Evolutionary conservation across 2,329 filamentous ascomycete species (phyloP), one percentile per base, ranked within the genome.

Genomic region (Botrytis porri): DNA sequence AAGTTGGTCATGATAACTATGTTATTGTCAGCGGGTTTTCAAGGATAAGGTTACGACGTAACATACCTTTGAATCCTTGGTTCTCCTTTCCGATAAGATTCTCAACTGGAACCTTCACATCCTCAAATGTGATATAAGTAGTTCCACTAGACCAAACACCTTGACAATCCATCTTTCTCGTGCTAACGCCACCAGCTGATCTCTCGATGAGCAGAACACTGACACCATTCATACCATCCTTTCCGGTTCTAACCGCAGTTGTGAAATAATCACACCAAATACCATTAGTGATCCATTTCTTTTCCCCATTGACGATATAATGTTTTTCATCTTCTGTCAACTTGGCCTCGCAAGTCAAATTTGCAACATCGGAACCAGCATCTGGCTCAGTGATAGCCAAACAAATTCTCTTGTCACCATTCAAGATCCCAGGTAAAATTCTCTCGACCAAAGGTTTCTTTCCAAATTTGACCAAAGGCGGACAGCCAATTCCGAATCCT

Each of bases 261-360:
- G 96, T 98, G 86, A 98, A 98, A 86, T 98, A 99, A 83, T 99
- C 96, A 75, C 87, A 89, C 94, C 94, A 98, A 80, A 98, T 89
- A 80, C 96, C 96, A 84, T 99, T 99, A 80, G 95, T 98, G 83
- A 98, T 98, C 95, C 96, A 98, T 86, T 99, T 99, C 92, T 99
- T 98, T 89, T 98, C 95, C 72, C 96, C 96, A 81, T 98, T 99
- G 84, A 99, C 96, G 78, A 98, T 98, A 84, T 97, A 99, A 85
- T 98, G 94, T 87, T 98, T 98, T 80, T 96, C 96, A 80, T 99
- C 96, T 78, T 96, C 93, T 76, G 89, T 93, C 73, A 98, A 88
- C 87, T 97, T 97, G 39, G 96, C 96, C 86, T 98, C 95, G 83
- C 95, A 98, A 22, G 91, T 96, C 77, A 99, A 82, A 84, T 97